Evolutionary conservation across 2,329 filamentous ascomycete genomes (phyloP).

Genomic region (Diaporthe sp.): DNA sequence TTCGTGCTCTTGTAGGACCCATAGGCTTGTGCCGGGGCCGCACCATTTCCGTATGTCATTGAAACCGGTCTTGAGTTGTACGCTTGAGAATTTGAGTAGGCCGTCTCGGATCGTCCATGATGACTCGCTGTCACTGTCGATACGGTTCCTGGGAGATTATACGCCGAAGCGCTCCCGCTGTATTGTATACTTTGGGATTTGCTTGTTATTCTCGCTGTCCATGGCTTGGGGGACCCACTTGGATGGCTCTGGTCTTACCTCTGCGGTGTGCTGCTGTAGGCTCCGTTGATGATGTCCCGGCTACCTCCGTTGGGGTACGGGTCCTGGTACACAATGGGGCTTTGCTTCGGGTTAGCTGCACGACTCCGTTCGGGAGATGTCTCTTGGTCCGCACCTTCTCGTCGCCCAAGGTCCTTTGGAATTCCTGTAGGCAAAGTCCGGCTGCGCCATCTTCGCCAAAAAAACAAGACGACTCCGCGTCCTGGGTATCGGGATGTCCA

Average conservation of each 20-base stretch:
- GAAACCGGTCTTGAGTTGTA: conserved; percentile 61
- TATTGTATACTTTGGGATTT: conserved; percentile 59
- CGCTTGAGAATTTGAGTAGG: conserved; percentile 55
- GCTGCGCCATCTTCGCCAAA: conserved; percentile 59
- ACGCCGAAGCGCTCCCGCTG: conserved; percentile 52
- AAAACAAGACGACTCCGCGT: conserved; percentile 17
- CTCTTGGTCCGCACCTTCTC: conserved; percentile 60
- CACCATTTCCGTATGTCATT: conserved; percentile 49
- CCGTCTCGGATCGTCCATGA: conserved; percentile 49
- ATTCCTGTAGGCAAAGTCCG: conserved; percentile 63
- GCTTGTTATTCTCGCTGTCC: conserved; percentile 45
- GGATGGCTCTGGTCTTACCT: conserved; percentile 53
- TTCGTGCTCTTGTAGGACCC: conserved; percentile 58
- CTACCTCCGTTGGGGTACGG: conserved; percentile 50
- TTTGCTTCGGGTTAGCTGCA: conserved; percentile 45
- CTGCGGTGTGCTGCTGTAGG: conserved; percentile 51
- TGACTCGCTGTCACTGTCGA: conserved; percentile 52
- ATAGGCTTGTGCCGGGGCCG: conserved; percentile 43
- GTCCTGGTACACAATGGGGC: conserved; percentile 52
- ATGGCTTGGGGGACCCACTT: conserved; percentile 30
- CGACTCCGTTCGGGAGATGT: conserved; percentile 35
- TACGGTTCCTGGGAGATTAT: conserved; percentile 51
- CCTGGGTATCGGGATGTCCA: conserved; percentile 42
- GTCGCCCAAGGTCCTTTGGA: conserved; percentile 47
- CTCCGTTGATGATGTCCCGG: conserved; percentile 51